Conservation (phyloP, 805 yeast species). For the Yamadazyma tumulicola region DNA sequence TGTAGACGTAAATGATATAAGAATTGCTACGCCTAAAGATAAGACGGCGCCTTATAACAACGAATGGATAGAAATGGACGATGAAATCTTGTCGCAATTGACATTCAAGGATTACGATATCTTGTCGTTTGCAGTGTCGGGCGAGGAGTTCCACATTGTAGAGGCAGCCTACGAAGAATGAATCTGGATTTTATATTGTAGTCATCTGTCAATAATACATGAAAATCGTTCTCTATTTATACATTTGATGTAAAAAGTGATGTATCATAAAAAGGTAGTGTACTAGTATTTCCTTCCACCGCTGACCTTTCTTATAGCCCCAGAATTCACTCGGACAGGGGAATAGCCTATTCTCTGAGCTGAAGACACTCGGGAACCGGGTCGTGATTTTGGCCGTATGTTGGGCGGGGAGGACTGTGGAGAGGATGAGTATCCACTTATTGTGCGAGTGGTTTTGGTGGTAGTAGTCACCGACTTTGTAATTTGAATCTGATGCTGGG, state of each 20-base stretch:
- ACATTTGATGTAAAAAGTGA: too few species aligned
- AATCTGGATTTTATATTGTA: background rate
- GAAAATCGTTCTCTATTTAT: background rate
- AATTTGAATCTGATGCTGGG: constrained; percentile 17
- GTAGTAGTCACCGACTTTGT: constrained; percentile 18
- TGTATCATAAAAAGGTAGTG: too few species aligned
- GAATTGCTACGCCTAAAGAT: constrained; percentile 42
- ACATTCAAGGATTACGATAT: constrained; percentile 38
- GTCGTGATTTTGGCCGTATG: constrained; percentile 16
- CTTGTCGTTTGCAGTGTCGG: constrained; percentile 40
- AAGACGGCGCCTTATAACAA: constrained; percentile 30
- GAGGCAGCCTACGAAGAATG: constrained; percentile 34
- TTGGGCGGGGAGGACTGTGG: constrained; percentile 15
- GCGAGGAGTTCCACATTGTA: constrained; percentile 30
- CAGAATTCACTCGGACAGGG: constrained; percentile 18
- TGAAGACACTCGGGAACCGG: constrained; percentile 18
- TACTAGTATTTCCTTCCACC: constrained; percentile 15
- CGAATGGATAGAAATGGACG: constrained; percentile 31
- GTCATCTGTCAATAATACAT: background rate
- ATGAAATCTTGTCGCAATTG: constrained; percentile 26
- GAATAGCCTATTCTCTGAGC: constrained; percentile 12
- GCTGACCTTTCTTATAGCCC: constrained; percentile 25
- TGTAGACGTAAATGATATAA: constrained; percentile 22
- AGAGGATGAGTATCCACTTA: constrained; percentile 13
- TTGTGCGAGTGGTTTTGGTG: constrained; percentile 12